These are phyloP conservation scores for Hanseniaspora taiwanica DNA, from an alignment of 805 yeast genomes.

Conservation along the genomic window DNA sequence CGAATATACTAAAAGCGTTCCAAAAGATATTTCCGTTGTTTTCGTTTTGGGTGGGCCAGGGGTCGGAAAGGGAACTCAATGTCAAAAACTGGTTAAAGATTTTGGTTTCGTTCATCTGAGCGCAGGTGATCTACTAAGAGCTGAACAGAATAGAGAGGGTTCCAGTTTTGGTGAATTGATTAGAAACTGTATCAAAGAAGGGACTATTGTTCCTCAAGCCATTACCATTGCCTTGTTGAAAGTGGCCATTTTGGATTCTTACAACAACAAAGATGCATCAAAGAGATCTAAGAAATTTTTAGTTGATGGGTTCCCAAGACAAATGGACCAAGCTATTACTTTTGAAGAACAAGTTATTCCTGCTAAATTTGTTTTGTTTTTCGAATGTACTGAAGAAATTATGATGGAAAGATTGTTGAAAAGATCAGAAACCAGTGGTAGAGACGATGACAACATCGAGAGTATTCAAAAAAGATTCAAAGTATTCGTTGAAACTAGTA, in stretches of 20 bases:
- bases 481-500: slow-evolving; percentile 74
- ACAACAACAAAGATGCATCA: slow-evolving; percentile 34
- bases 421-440: slow-evolving; percentile 90
- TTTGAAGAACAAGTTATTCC: slow-evolving; percentile 70
- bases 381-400: slow-evolving; percentile 69
- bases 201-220: slow-evolving; percentile 84
- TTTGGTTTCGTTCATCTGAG: slow-evolving; percentile 76
- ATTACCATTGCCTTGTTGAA: slow-evolving; percentile 75
- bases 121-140: slow-evolving; percentile 94
- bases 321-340: slow-evolving; percentile 95
- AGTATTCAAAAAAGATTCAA: slow-evolving; percentile 80
- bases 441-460: slow-evolving; percentile 86
- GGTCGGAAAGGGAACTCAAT: slow-evolving; percentile 95
- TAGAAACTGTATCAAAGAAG: slow-evolving; percentile 73
- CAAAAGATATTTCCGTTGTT: slow-evolving; percentile 61
- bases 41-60: slow-evolving; percentile 97
- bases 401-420: slow-evolving; percentile 78
- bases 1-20: slow-evolving; percentile 32
- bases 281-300: slow-evolving; percentile 37
- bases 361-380: slow-evolving; percentile 58
- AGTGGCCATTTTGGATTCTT: slow-evolving; percentile 56
- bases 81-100: slow-evolving; percentile 70
- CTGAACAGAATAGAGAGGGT: slow-evolving; percentile 74
- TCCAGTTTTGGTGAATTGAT: slow-evolving; percentile 79
- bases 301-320: slow-evolving; percentile 94